A percentile compares a stretch with the other conserved stretches of the same genome.
Conservation (phyloP, 129 eudicot genomes). For the Flaveria bidentis region DNA sequence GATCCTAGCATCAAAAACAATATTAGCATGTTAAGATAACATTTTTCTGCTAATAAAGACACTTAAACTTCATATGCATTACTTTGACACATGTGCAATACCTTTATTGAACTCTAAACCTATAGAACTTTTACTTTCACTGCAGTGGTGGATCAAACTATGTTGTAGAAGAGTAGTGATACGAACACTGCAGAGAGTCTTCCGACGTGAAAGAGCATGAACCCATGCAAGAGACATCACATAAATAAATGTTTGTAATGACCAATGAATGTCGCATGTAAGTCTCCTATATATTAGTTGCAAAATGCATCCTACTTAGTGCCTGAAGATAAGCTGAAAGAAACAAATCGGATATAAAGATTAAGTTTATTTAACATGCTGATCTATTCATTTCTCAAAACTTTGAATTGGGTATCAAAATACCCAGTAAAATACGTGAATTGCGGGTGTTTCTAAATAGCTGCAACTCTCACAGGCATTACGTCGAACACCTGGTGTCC, state of each 20-base stretch:
- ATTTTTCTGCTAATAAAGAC: background rate
- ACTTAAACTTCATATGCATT: background rate
- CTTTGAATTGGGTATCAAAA: no score
- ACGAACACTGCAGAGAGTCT: conserved; percentile 18
- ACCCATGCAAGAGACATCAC: conserved; percentile 40
- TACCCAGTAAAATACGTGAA: no score
- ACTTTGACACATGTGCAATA: background rate
- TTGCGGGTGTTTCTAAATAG: background rate
- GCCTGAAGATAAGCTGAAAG: conserved; percentile 16
- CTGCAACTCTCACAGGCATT: background rate
- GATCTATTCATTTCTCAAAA: background rate
- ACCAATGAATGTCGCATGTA: background rate
- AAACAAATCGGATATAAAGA: background rate
- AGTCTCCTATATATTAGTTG: conserved; percentile 2
- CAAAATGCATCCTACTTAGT: conserved; percentile 18
- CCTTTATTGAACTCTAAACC: conserved; percentile 26
- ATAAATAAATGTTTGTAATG: conserved; percentile 6
- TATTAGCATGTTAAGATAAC: conserved; percentile 4
- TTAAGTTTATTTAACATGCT: background rate
- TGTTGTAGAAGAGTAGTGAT: conserved; percentile 7
- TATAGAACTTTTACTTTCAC: background rate
- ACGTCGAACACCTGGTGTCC: conserved; percentile 30
- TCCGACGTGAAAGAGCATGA: conserved; percentile 41
- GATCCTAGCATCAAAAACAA: conserved; percentile 37
- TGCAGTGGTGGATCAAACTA: conserved; percentile 19